Evolutionary conservation across 2,329 filamentous ascomycete species (phyloP), one percentile per base, ranked within the genome.

Genomic region (Coniella vitis): DNA sequence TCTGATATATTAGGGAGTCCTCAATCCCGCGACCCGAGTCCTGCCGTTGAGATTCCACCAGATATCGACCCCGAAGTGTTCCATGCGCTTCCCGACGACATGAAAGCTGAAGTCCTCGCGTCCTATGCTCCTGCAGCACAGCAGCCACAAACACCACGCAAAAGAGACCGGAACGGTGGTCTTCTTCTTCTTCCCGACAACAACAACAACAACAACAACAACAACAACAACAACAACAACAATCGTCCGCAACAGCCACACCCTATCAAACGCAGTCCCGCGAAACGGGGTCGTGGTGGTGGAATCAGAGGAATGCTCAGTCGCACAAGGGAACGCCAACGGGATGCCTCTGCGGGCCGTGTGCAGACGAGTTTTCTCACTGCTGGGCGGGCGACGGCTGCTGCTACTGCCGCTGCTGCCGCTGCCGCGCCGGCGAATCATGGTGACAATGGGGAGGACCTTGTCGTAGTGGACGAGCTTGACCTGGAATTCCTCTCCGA

Each of bases 21-120:
- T 53, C 66, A 65, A 38, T 66, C 71, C 0, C 63, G 68, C 34
- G 68, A 69, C 52, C 67, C 70, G 10, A 67, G 67, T 37, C 65
- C 65, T 2, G 62, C 44, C 12, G 59, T 62, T 13, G 65, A 68
- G 8, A 65, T 83, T 1, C 82, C 88, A 21, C 84, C 89, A 0
- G 87, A 95, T 57, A 75, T 97, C 17, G 93, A 98, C 60, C 83
- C 82, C 0, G 88, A 91, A 37, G 86, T 90, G 2, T 84, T 97
- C 54, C 79, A 84, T 37, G 87, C 87, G 1, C 72, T 98, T 1
- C 93, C 93, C 0, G 82, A 86, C 34, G 89, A 95, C 54, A 81
- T 98, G 62, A 87, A 90, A 54, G 80, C 83, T 2, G 93, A 97
- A 65, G 73, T 97, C 1, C 67, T 96, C 8, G 83, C 79, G 3